A percentile compares a stretch with the other conserved stretches of the same genome.
Conservation (phyloP, 257 asterid genomes). For the Ajuga chamaepitys region DNA sequence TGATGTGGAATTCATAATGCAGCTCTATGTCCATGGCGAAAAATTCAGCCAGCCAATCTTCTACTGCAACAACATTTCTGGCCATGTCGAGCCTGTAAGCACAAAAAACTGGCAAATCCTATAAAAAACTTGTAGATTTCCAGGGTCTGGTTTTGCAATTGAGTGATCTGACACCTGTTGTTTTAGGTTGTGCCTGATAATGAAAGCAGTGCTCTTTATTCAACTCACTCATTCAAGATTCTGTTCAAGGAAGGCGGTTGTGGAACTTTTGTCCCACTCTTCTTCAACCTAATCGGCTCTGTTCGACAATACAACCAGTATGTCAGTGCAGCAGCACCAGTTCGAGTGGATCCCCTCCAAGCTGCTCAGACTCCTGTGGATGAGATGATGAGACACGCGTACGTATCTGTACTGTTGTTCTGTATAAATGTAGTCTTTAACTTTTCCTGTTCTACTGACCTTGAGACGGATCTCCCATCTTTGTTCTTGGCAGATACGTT, state of each 20-base stretch:
- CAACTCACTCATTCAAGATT: constrained; percentile 85
- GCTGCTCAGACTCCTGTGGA: constrained; percentile 97
- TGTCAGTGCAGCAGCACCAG: constrained; percentile 14
- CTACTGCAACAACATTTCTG: constrained; percentile 82
- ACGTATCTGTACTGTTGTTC: background rate
- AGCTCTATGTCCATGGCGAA: constrained; percentile 71
- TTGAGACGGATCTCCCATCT: background rate
- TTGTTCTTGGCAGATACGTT: constrained; percentile 60
- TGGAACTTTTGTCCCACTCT: constrained; percentile 88
- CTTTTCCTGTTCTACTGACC: background rate
- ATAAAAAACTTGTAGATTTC: background rate
- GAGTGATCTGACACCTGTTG: constrained; percentile 7
- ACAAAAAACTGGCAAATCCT: too few relatives aligned
- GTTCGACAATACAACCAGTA: constrained; percentile 65
- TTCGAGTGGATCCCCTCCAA: constrained; percentile 72
- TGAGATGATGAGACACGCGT: constrained; percentile 86
- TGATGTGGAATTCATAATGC: constrained; percentile 26
- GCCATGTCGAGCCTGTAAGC: constrained; percentile 79
- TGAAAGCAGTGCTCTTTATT: constrained; percentile 73
- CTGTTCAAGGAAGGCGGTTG: constrained; percentile 98
- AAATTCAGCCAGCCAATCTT: constrained; percentile 87
- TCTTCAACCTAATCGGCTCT: constrained; percentile 70
- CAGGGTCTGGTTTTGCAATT: background rate
- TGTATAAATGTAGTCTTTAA: background rate
- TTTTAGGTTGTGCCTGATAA: constrained; percentile 83